These are phyloP conservation scores for Geotrichum macrosporum DNA, from an alignment of 1,139 yeast species.

Conservation along the genomic window DNA sequence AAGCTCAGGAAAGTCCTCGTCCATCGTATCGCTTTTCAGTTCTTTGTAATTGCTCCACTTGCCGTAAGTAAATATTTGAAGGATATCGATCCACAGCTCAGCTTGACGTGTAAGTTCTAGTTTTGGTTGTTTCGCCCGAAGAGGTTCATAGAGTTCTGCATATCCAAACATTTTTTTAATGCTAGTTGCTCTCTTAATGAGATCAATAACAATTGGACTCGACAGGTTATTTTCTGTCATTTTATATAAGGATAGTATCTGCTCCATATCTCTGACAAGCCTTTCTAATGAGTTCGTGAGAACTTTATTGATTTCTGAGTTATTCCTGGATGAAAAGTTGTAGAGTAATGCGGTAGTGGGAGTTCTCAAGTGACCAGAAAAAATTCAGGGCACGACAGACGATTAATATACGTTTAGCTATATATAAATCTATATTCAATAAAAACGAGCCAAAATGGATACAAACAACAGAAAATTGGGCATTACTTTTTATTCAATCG, in stretches of 20 bases:
- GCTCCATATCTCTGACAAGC: no score
- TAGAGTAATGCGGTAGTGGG: background rate
- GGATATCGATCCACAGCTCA: slow-evolving; percentile 20
- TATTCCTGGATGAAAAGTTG: background rate
- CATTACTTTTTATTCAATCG: slow-evolving; percentile 1
- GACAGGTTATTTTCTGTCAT: slow-evolving; percentile 19
- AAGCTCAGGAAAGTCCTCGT: slow-evolving; percentile 18
- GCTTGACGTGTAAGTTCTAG: slow-evolving; percentile 11
- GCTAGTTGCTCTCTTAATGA: slow-evolving; percentile 23
- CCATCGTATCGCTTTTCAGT: slow-evolving; percentile 9
- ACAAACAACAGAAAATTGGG: no score
- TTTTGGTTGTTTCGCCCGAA: slow-evolving; percentile 15
- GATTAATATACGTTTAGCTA: no score
- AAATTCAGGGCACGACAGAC: no score
- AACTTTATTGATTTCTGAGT: no score
- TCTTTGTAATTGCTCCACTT: slow-evolving; percentile 24
- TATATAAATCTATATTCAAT: no score
- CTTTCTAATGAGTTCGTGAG: no score
- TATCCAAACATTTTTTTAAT: slow-evolving; percentile 25
- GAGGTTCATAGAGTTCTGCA: slow-evolving; percentile 27
- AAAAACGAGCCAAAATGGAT: no score
- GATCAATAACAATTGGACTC: slow-evolving; percentile 22
- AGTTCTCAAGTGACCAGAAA: background rate
- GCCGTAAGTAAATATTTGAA: slow-evolving; percentile 28
- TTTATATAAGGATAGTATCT: slow-evolving; percentile 23